These are phyloP conservation scores for Sonneratia alba DNA, from an alignment of 345 rosid genomes.

Conservation along the genomic window DNA sequence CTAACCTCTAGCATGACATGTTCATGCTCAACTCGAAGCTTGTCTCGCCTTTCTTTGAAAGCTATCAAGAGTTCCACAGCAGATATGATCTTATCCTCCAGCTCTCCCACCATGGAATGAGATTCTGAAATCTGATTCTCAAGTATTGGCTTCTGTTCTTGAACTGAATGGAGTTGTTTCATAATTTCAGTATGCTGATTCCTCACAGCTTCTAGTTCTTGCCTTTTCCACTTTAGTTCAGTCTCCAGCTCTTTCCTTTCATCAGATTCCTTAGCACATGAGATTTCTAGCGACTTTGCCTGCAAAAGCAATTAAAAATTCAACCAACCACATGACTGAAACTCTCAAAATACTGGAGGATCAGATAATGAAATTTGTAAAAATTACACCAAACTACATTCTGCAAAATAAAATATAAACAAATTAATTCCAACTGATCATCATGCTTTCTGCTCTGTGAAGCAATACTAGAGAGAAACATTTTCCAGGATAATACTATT, in stretches of 20 bases:
- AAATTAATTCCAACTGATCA: not conserved
- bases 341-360: not conserved
- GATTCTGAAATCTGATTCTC: slow-evolving; percentile 45
- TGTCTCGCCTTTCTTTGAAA: slow-evolving; percentile 64
- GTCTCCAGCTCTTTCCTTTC: slow-evolving; percentile 58
- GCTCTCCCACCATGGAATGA: slow-evolving; percentile 30
- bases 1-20: slow-evolving; percentile 37
- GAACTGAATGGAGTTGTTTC: slow-evolving; percentile 42
- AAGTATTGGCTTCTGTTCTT: slow-evolving; percentile 37
- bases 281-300: slow-evolving; percentile 58
- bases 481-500: not conserved
- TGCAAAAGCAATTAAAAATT: slow-evolving; percentile 21
- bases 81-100: slow-evolving; percentile 71
- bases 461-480: not conserved
- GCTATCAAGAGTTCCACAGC: slow-evolving; percentile 74
- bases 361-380: not conserved
- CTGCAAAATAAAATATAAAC: not conserved
- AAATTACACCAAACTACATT: not conserved
- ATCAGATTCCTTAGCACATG: slow-evolving; percentile 47
- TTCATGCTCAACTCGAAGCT: slow-evolving; percentile 43
- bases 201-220: slow-evolving; percentile 36
- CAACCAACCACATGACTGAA: not conserved
- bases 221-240: slow-evolving; percentile 35
- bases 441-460: not conserved
- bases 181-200: slow-evolving; percentile 32